Base-by-base conservation (phyloP, 768 basidiomycete species). In the Pleurotus salmoneostramineus region DNA sequence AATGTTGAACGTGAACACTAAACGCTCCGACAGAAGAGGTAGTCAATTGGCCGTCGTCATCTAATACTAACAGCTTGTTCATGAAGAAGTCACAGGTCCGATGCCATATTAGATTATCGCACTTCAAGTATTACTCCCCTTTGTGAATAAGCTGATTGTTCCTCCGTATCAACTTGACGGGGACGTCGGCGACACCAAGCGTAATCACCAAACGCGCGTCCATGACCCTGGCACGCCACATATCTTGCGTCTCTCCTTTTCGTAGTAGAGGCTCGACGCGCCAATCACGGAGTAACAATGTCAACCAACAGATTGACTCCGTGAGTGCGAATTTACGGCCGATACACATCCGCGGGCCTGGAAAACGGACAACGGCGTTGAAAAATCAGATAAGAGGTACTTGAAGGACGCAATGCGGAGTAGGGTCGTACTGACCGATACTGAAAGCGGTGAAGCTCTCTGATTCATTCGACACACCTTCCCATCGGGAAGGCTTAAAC, bases 321-420 rank as follows among this genome's bases (percentile, higher is more conserved):
- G 72, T 75, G 0, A 74, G 72, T 2, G 84, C 81, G 61, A 87
- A 86, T 59, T 76, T 81, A 27, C 80, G 71, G 4, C 84, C 84
- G 7, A 84, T 67, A 60, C 84, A 87, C 4, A 74, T 72, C 10
- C 83, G 76, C 33, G 82, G 81, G 46, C 80, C 80, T 76, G 21
- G 3, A 27, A 1, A 27, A 3, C 21, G 21, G 3, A 27, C 3
- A 1, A 27, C 10, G 11, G 6, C n/a, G 43, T 43, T 33, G 27
- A 31, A 36, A n/a, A n/a, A 59, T 21, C 34, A 36, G 5, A 11
- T n/a, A n/a, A n/a, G n/a, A n/a, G 32, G 6, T 15, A 40, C 49
- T 21, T 8, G 66, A 49, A 49, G 6, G 21, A n/a, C 21, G 47
- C 21, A n/a, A n/a, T n/a, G n/a, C n/a, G n/a, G n/a, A n/a, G n/a